Evolutionary conservation across 805 yeast species (phyloP).

Genomic region (Lipomyces anomalus): DNA sequence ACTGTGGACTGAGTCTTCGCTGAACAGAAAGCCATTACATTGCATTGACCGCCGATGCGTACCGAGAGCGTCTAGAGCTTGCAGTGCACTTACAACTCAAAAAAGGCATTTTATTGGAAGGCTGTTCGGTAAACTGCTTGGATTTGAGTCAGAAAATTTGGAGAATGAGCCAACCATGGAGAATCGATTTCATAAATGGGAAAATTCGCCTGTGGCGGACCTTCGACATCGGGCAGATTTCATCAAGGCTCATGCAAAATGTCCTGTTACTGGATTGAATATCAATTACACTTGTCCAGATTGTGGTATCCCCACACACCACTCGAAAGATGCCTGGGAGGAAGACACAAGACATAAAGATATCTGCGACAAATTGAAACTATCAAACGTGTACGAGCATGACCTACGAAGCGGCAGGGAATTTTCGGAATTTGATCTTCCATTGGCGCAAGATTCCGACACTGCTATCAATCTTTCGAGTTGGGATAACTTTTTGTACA

Average conservation of each 20-base stretch:
- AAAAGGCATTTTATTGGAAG: slow-evolving; percentile 33
- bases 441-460: slow-evolving; percentile 70
- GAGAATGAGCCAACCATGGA: slow-evolving; percentile 64
- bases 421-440: slow-evolving; percentile 94
- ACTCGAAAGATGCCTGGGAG: slow-evolving; percentile 83
- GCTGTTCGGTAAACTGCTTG: slow-evolving; percentile 44
- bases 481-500: slow-evolving; percentile 93
- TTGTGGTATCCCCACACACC: slow-evolving; percentile 96
- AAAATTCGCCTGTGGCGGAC: slow-evolving; percentile 82
- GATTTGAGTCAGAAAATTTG: slow-evolving; percentile 58
- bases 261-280: slow-evolving; percentile 81
- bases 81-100: not conserved
- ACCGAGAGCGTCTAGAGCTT: not conserved
- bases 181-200: slow-evolving; percentile 83
- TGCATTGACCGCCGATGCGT: not conserved
- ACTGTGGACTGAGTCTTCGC: not conserved
- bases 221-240: slow-evolving; percentile 86
- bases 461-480: slow-evolving; percentile 64
- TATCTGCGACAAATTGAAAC: slow-evolving; percentile 67
- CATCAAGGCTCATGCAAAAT: slow-evolving; percentile 60
- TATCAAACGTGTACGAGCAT: slow-evolving; percentile 89
- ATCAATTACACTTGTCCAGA: slow-evolving; percentile 84
- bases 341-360: slow-evolving; percentile 67
- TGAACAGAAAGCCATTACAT: not conserved
- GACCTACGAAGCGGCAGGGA: slow-evolving; percentile 90